These are phyloP conservation scores for Eimeria praecox DNA, from an alignment of 169 alveolate genomes.

Conservation along the genomic window DNA sequence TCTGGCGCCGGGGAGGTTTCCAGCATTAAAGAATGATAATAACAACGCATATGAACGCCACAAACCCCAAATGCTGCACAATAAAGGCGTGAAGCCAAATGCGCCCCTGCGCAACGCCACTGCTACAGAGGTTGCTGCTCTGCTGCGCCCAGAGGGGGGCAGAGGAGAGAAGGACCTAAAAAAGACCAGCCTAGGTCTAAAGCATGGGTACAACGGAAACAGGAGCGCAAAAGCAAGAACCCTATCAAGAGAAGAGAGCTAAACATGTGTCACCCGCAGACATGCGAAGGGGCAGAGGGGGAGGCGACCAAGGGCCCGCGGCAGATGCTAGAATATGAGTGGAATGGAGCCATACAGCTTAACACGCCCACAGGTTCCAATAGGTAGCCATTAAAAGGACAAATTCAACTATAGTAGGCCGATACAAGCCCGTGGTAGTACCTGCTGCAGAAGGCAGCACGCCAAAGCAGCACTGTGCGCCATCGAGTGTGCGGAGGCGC, in stretches of 20 bases:
- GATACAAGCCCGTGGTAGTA: constrained; percentile 19
- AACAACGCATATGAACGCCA: constrained; percentile 34
- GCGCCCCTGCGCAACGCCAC: constrained; percentile 30
- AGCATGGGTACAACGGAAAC: constrained; percentile 21
- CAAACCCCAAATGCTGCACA: constrained; percentile 37
- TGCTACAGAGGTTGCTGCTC: constrained; percentile 57
- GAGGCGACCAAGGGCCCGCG: constrained; percentile 68
- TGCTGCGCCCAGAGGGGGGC: constrained; percentile 43
- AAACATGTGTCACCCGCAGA: constrained; percentile 58
- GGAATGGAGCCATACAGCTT: constrained; percentile 25
- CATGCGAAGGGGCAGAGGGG: constrained; percentile 80
- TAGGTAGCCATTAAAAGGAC: not conserved
- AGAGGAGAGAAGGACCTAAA: constrained; percentile 10
- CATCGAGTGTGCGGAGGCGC: constrained; percentile 79
- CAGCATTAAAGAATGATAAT: not conserved
- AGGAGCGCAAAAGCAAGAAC: constrained; percentile 60
- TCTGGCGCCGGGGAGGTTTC: constrained; percentile 4
- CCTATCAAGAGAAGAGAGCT: constrained; percentile 13
- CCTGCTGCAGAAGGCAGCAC: constrained; percentile 78
- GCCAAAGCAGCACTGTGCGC: constrained; percentile 79
- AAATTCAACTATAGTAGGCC: not conserved
- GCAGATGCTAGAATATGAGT: constrained; percentile 41
- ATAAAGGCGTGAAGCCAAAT: constrained; percentile 29
- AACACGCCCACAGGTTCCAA: constrained; percentile 38
- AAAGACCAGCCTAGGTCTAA: constrained; percentile 17